Evolutionary conservation across 1,284 basidiomycete species (phyloP).

Genomic region (Microbotryum lychnidis-dioicae): DNA sequence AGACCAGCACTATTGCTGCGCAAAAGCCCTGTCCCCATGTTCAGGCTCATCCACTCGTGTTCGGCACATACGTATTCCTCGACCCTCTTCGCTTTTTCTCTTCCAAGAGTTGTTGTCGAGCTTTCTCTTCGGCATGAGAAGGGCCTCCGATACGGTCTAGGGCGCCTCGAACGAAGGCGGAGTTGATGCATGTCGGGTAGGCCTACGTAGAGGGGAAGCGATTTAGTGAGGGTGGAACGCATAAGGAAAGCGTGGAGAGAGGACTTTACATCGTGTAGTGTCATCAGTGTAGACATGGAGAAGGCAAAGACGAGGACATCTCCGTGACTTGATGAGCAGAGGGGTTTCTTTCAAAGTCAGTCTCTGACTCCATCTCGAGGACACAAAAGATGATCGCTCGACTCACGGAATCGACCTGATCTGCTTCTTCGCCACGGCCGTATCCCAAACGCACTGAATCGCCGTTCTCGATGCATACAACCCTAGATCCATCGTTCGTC

Average conservation of each 20-base stretch:
- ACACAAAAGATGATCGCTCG: background rate
- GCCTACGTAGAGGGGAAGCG: background rate
- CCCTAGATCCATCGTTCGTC: constrained; percentile 1
- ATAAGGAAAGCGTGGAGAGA: background rate
- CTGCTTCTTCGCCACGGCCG: background rate
- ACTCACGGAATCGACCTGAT: constrained; percentile 1
- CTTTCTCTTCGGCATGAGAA: background rate
- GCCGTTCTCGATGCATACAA: constrained; percentile 2
- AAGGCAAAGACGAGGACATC: constrained; percentile 3
- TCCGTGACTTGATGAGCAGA: background rate
- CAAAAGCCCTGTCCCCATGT: too few species aligned
- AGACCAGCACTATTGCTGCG: too few species aligned
- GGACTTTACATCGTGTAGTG: background rate
- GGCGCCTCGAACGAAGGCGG: background rate
- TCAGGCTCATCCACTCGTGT: too few species aligned
- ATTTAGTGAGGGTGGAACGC: background rate
- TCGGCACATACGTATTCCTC: too few species aligned
- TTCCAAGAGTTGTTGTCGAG: too few species aligned
- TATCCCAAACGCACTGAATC: constrained; percentile 5
- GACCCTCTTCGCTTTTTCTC: too few species aligned
- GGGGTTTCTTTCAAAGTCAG: background rate
- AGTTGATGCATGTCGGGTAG: background rate
- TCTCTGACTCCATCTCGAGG: too few species aligned
- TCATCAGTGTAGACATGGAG: constrained; percentile 1
- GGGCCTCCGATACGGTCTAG: background rate